phyloP scores from a whole-genome alignment of 306 rosid species.

The Ochetophila trinervis region DNA sequence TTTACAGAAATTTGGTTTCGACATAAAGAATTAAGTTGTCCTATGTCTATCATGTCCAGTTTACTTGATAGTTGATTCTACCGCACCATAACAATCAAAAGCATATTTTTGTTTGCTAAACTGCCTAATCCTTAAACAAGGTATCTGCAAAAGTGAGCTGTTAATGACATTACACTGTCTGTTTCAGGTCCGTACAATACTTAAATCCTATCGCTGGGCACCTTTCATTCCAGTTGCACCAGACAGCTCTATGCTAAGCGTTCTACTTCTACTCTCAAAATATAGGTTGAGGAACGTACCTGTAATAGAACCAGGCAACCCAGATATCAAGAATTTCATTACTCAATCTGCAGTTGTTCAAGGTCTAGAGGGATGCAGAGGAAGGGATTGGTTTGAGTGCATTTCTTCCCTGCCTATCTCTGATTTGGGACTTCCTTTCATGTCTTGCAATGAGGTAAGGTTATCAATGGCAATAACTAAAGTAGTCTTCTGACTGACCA shows the following conservation, averaged over 20 bases:
- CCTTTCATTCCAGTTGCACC: slow-evolving; percentile 75
- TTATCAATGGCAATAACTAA: background rate
- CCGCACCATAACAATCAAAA: no score
- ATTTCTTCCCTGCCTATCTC: slow-evolving; percentile 56
- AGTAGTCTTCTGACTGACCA: slow-evolving; percentile 5
- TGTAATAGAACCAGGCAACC: slow-evolving; percentile 67
- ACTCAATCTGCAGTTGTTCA: slow-evolving; percentile 92
- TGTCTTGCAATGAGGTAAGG: slow-evolving; percentile 57
- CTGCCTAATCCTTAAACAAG: background rate
- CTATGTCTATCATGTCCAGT: no score
- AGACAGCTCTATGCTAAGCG: slow-evolving; percentile 70
- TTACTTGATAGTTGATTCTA: no score
- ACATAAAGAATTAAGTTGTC: background rate
- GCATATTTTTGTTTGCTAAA: no score
- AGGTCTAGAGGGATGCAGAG: slow-evolving; percentile 72
- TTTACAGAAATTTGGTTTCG: background rate
- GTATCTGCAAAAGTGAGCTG: background rate
- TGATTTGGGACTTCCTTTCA: slow-evolving; percentile 86
- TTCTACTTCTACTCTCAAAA: slow-evolving; percentile 81
- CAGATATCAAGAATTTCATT: slow-evolving; percentile 67
- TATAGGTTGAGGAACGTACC: slow-evolving; percentile 91
- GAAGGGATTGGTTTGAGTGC: slow-evolving; percentile 92
- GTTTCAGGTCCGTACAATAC: slow-evolving; percentile 67
- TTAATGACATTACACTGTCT: slow-evolving; percentile 8
- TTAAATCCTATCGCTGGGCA: slow-evolving; percentile 72